Evolutionary conservation across 2,329 filamentous ascomycete genomes (phyloP).

Genomic region (Diplodia mutila): DNA sequence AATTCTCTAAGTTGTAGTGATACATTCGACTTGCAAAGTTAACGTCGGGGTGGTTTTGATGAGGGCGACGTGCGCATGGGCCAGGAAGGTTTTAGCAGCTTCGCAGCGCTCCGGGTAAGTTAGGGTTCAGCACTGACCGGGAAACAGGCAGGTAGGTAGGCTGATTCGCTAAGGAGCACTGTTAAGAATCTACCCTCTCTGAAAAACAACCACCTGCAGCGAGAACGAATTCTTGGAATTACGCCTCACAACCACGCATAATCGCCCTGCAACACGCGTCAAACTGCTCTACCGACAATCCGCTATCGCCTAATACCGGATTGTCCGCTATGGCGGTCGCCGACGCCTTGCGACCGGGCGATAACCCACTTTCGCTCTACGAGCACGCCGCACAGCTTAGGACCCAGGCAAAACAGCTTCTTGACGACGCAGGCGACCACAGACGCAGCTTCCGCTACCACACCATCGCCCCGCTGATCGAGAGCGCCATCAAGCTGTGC

Average conservation of each 20-base stretch:
- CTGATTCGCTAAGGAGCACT: too few relatives aligned
- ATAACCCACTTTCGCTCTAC: neutral
- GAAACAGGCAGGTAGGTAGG: too few relatives aligned
- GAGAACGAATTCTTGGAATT: too few relatives aligned
- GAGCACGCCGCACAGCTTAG: neutral
- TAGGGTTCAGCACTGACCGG: too few relatives aligned
- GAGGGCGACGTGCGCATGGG: neutral
- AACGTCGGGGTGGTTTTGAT: neutral
- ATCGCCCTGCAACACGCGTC: neutral
- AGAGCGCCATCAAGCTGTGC: neutral
- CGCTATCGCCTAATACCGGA: neutral
- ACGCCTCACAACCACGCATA: neutral
- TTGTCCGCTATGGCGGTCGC: neutral
- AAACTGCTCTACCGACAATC: neutral
- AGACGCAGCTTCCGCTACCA: neutral
- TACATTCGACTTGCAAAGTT: neutral
- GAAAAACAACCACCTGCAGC: conserved; percentile 1
- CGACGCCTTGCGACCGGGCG: neutral
- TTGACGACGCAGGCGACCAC: neutral
- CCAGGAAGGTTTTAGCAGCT: too few relatives aligned
- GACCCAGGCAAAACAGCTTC: neutral
- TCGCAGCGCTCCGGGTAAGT: too few relatives aligned
- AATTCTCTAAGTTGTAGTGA: neutral
- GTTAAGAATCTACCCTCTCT: too few relatives aligned
- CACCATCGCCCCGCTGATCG: neutral